Conservation (phyloP, 495 filamentous ascomycete species). For the Ascobolus immersus region DNA sequence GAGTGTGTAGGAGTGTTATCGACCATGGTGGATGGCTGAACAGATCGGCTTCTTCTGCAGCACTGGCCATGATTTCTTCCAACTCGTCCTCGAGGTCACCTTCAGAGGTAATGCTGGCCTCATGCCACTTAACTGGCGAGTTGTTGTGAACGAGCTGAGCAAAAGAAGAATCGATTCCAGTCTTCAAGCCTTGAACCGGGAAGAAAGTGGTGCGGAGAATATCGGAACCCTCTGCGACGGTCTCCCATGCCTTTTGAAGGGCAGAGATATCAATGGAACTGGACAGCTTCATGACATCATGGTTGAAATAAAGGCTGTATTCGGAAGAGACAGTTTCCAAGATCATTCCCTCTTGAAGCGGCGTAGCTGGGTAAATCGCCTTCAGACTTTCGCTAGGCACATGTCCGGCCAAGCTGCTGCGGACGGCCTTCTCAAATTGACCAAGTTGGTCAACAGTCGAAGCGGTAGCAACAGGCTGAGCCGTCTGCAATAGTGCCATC, state of each 20-base stretch:
- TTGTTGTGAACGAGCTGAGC: slow-evolving; percentile 34
- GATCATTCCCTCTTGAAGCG: slow-evolving; percentile 63
- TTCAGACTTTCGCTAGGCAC: slow-evolving; percentile 21
- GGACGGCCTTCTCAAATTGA: slow-evolving; percentile 17
- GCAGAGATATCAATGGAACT: slow-evolving; percentile 22
- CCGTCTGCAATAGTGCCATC: slow-evolving; percentile 9
- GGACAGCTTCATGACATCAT: slow-evolving; percentile 35
- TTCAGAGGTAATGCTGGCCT: slow-evolving; percentile 6
- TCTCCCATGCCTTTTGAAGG: slow-evolving; percentile 34
- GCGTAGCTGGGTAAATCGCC: slow-evolving; percentile 34
- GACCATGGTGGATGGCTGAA: slow-evolving; percentile 12
- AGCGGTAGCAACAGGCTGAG: not conserved
- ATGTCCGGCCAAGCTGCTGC: slow-evolving; percentile 13
- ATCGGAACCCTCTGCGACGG: slow-evolving; percentile 30
- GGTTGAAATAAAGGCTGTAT: slow-evolving; percentile 52
- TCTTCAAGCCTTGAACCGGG: slow-evolving; percentile 29
- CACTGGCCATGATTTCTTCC: slow-evolving; percentile 10
- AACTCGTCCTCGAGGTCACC: slow-evolving; percentile 11
- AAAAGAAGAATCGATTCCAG: slow-evolving; percentile 25
- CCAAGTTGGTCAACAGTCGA: slow-evolving; percentile 10
- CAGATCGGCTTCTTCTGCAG: slow-evolving; percentile 7
- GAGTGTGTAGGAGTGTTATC: slow-evolving; percentile 14
- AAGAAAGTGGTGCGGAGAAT: slow-evolving; percentile 54
- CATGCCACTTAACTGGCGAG: slow-evolving; percentile 5
- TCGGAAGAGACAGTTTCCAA: slow-evolving; percentile 43